Conservation (phyloP, 257 asterid genomes). For the Solanum paucissectum region DNA sequence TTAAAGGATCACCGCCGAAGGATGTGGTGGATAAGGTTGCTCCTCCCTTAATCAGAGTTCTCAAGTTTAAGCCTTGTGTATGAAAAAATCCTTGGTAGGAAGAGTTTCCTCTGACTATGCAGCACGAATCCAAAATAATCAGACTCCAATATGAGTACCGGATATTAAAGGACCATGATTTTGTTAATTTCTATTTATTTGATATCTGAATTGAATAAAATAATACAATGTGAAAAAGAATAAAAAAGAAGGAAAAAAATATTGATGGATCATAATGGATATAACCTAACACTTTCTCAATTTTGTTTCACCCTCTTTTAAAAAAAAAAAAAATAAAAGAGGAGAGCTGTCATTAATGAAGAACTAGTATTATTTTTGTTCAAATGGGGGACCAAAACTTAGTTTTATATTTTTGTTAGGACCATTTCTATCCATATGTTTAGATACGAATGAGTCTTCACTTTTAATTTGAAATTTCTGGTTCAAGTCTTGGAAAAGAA, state of each 20-base stretch:
- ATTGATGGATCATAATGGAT: background rate
- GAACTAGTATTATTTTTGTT: background rate
- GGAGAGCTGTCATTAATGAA: background rate
- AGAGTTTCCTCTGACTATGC: background rate
- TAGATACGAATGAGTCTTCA: background rate
- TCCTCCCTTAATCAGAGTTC: no score
- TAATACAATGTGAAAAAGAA: background rate
- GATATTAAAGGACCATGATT: background rate
- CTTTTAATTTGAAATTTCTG: background rate
- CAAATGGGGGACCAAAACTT: background rate
- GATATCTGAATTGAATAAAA: background rate
- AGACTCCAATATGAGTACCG: no score
- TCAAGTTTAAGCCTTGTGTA: no score
- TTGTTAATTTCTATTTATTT: background rate
- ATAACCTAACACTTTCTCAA: background rate
- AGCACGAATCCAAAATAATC: no score
- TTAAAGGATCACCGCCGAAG: background rate
- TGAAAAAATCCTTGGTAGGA: no score
- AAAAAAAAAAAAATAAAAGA: background rate
- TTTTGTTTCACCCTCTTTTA: background rate
- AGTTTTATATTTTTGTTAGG: background rate
- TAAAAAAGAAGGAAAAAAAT: background rate
- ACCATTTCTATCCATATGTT: background rate
- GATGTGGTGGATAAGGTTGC: background rate
- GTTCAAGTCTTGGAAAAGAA: fast-evolving